phyloP scores from a whole-genome alignment of 441 rosid genomes.

The Jatropha podagrica region DNA sequence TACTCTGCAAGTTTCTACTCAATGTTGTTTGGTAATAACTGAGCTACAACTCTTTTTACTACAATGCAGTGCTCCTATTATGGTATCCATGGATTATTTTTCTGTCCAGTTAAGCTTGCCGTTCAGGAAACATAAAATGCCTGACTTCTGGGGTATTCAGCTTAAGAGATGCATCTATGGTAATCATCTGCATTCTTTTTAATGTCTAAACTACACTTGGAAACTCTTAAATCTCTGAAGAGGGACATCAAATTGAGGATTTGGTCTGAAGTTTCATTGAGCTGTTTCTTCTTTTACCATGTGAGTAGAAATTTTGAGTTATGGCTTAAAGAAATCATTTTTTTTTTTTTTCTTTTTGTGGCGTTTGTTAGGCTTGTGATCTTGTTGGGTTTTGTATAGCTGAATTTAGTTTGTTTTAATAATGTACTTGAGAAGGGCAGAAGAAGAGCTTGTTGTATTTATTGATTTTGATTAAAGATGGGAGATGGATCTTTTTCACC shows the following conservation, averaged over 20 bases:
- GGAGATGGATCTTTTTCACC: not conserved
- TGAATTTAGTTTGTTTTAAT: conserved; percentile 16
- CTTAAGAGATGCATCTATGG: not conserved
- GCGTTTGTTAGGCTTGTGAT: conserved; percentile 8
- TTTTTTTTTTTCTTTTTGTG: not conserved
- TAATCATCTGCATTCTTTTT: conserved; percentile 12
- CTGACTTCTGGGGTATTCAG: not conserved
- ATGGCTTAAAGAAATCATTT: not conserved
- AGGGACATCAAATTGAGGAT: not conserved
- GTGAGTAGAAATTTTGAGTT: conserved; percentile 13
- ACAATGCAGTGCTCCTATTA: not conserved
- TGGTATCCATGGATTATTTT: not conserved
- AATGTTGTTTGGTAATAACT: conserved; percentile 8
- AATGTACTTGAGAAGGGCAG: not conserved
- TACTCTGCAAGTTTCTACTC: conserved; percentile 15
- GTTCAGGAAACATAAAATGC: conserved; percentile 2
- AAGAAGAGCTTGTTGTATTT: not conserved
- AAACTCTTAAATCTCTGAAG: not conserved
- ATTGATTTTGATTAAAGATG: not conserved
- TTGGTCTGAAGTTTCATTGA: not conserved
- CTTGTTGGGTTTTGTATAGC: conserved; percentile 9
- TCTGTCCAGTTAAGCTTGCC: not conserved
- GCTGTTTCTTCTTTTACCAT: not conserved
- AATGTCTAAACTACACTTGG: not conserved
- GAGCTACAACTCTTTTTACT: conserved; percentile 6